Evolutionary conservation across 441 rosid genomes (phyloP).

Genomic region (Erodium texanum): DNA sequence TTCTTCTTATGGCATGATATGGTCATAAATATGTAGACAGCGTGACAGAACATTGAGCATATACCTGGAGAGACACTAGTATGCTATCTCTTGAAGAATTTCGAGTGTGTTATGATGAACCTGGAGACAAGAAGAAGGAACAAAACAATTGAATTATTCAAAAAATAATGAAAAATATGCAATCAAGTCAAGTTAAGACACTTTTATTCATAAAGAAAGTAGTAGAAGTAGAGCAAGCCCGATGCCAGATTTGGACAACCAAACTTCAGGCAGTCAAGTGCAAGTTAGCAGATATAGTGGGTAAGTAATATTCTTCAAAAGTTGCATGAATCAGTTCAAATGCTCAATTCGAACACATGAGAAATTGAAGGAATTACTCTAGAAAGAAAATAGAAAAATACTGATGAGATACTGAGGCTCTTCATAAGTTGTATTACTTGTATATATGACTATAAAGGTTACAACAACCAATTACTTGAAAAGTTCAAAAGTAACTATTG

Average conservation of each 20-base stretch:
- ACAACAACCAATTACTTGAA: not conserved
- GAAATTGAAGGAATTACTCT: not conserved
- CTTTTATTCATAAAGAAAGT: not conserved
- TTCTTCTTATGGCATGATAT: not conserved
- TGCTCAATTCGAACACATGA: not conserved
- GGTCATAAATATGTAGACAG: slow-evolving; percentile 3
- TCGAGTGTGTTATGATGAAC: slow-evolving; percentile 89
- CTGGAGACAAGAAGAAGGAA: slow-evolving; percentile 29
- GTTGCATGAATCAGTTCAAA: not conserved
- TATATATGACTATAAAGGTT: not conserved
- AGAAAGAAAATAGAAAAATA: not conserved
- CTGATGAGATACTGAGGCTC: not conserved
- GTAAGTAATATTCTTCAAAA: not conserved
- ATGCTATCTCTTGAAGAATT: slow-evolving; percentile 88
- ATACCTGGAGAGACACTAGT: slow-evolving; percentile 25
- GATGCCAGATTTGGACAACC: not conserved
- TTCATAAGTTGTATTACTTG: not conserved
- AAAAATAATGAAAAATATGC: not conserved
- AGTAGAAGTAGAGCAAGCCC: not conserved
- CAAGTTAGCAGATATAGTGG: not conserved
- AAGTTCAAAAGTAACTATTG: not conserved
- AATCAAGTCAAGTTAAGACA: not conserved
- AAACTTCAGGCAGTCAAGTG: not conserved
- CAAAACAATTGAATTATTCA: slow-evolving; percentile 7
- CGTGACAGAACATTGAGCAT: slow-evolving; percentile 10